Evolutionary conservation across 805 yeast species (phyloP), one percentile per base, ranked within the genome.

Genomic region (Candida pseudoglaebosa): DNA sequence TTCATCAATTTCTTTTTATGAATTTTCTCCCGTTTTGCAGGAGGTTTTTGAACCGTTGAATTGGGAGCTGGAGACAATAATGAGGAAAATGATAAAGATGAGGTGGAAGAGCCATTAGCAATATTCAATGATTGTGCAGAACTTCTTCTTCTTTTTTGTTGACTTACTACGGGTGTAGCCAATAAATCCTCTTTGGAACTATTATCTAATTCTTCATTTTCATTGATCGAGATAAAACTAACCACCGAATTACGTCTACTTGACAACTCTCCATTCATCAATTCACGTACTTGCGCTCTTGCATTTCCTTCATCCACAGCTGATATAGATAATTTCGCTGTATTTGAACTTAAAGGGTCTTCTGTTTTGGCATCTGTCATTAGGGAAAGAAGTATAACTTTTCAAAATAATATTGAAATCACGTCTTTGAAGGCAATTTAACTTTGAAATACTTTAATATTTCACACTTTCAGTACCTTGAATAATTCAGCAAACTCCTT

Each of bases 91-190:
- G 39, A 28, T 30, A 36, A n/a, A 24, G 40, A 18, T 28, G 20
- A 21, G 14, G 24, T 37, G 39, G 24, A 12, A 15, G 24, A n/a
- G 17, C 16, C 24, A 16, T 47, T 5, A 43, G 54, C 38, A 36
- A 49, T 36, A 32, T 44, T 36, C 16, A 46, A 38, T 41, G 61
- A 48, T 48, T 64, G 59, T 24, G 56, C 54, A 42, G 67, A 52
- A 24, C 73, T 67, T 37, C 74, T 53, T 46, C 75, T 61, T 33
- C 80, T 54, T 24, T 55, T 61, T 35, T 37, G 38, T 10, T 38
- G 36, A 2, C 24, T 6, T 17, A 24, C 21, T 10, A 5, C 13
- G 4, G 8, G 21, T 2, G 18, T 7, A n/a, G 10, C 6, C 5
- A 13, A 21, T 29, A 32, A 35, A 3, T 24, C 18, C 17, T 16